Conservation (phyloP, 768 basidiomycete species). For the Kwoniella heveanensis region DNA sequence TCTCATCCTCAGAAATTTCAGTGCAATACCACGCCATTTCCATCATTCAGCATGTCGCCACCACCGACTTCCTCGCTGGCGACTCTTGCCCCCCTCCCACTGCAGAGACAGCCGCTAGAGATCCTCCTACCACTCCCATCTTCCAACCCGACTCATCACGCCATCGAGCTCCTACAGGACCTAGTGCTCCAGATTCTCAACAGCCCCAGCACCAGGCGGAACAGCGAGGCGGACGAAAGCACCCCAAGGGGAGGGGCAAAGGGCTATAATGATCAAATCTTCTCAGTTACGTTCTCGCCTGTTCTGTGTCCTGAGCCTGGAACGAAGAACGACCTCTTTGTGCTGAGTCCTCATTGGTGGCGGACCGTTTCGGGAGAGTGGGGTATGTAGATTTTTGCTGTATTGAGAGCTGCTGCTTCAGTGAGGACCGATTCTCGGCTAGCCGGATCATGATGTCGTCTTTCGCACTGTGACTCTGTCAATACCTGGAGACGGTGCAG, state of each 20-base stretch:
- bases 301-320: slow-evolving; percentile 13
- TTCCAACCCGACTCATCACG: not conserved
- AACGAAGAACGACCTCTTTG: slow-evolving; percentile 10
- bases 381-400: too few relatives aligned
- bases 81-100: not conserved
- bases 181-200: not conserved
- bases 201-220: too few relatives aligned
- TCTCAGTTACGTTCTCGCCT: slow-evolving; percentile 16
- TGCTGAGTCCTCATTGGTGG: slow-evolving; percentile 14
- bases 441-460: too few relatives aligned
- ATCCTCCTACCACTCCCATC: slow-evolving; percentile 8
- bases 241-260: too few relatives aligned
- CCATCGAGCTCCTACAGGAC: not conserved
- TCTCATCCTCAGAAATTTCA: too few relatives aligned
- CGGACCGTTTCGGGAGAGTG: slow-evolving; percentile 1
- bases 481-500: too few relatives aligned
- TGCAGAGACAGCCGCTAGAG: slow-evolving; percentile 5
- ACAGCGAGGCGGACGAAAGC: too few relatives aligned
- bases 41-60: not conserved
- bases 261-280: not conserved
- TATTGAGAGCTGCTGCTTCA: too few relatives aligned
- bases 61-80: not conserved
- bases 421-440: too few relatives aligned
- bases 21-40: too few relatives aligned
- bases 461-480: too few relatives aligned